Conservation (phyloP, 441 rosid genomes). For the Adansonia madagascariensis region DNA sequence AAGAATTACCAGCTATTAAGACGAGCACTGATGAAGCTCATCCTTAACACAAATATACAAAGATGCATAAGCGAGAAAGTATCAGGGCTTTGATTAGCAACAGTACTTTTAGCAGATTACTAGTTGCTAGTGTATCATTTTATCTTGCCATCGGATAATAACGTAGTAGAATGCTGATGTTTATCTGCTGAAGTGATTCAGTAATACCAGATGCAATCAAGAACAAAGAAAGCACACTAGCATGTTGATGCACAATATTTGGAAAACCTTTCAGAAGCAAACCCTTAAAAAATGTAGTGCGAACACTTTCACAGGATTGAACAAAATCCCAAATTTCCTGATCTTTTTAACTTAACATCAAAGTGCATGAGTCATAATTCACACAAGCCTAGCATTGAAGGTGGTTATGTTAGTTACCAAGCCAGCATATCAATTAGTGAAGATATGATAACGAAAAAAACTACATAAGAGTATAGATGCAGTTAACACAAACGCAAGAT, state of each 20-base stretch:
- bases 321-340: background rate
- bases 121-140: background rate
- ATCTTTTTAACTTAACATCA: background rate
- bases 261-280: background rate
- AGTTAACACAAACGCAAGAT: background rate
- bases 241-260: background rate
- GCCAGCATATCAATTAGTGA: background rate
- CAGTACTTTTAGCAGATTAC: background rate
- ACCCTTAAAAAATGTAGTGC: background rate
- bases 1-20: background rate
- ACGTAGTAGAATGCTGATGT: conserved; percentile 1
- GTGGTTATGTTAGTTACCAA: background rate
- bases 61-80: background rate
- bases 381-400: background rate
- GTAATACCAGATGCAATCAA: background rate
- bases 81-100: background rate
- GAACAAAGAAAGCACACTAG: background rate
- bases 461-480: background rate
- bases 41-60: background rate
- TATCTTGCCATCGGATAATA: background rate
- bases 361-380: background rate
- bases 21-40: background rate
- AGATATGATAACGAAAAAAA: background rate
- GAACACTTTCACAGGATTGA: background rate
- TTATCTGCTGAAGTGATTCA: background rate